phyloP scores from a whole-genome alignment of 1,139 yeast species.

The Debaryomyces psychrophilus region DNA sequence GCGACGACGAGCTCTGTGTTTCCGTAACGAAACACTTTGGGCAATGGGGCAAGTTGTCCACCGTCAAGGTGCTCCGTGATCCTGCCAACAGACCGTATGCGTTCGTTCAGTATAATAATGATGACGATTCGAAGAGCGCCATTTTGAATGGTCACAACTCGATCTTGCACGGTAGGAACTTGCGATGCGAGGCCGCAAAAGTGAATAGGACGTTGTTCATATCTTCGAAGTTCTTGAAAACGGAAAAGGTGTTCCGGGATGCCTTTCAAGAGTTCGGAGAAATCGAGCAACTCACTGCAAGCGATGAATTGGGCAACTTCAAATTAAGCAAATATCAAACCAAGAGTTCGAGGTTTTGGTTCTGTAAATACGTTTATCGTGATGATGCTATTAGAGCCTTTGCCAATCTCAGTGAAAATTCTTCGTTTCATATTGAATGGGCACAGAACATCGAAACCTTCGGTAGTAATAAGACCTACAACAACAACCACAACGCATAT shows the following conservation, averaged over 20 bases:
- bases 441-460: slow-evolving; percentile 69
- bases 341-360: slow-evolving; percentile 59
- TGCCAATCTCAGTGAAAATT: slow-evolving; percentile 62
- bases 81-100: slow-evolving; percentile 87
- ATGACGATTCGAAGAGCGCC: slow-evolving; percentile 71
- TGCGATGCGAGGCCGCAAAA: slow-evolving; percentile 88
- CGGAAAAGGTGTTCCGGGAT: slow-evolving; percentile 36
- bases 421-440: slow-evolving; percentile 71
- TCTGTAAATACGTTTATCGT: slow-evolving; percentile 77
- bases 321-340: slow-evolving; percentile 8
- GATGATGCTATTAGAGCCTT: slow-evolving; percentile 91
- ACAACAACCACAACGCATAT: slow-evolving; percentile 6
- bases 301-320: slow-evolving; percentile 43
- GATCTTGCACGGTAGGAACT: slow-evolving; percentile 67
- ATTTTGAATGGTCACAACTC: slow-evolving; percentile 70
- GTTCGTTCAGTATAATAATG: slow-evolving; percentile 82
- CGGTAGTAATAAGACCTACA: slow-evolving; percentile 13
- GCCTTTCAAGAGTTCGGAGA: slow-evolving; percentile 65
- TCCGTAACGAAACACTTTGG: slow-evolving; percentile 68
- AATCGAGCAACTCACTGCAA: slow-evolving; percentile 65
- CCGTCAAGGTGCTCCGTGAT: slow-evolving; percentile 88
- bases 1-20: slow-evolving; percentile 70
- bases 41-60: slow-evolving; percentile 67
- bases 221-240: slow-evolving; percentile 30
- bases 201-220: slow-evolving; percentile 83